These are phyloP conservation scores for Madurella fahalii DNA, from an alignment of 2,329 filamentous ascomycete genomes.

Conservation along the genomic window DNA sequence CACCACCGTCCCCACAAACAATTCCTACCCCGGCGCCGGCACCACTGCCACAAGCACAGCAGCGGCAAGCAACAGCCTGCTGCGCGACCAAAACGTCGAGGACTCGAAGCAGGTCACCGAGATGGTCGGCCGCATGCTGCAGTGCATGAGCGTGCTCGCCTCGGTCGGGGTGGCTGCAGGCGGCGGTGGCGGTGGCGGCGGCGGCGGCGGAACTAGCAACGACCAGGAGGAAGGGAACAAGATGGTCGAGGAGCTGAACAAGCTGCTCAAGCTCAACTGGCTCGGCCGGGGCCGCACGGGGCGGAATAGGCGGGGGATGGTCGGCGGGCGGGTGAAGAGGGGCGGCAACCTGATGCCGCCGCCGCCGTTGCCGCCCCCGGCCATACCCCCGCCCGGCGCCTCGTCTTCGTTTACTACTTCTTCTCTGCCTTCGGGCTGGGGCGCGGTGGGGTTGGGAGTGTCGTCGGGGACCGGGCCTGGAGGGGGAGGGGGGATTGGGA, in stretches of 20 bases:
- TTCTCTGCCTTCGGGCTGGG: background rate
- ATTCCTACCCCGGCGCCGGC: slow-evolving; percentile 26
- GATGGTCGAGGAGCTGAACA: slow-evolving; percentile 78
- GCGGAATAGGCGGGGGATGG: slow-evolving; percentile 82
- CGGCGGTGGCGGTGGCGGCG: slow-evolving; percentile 22
- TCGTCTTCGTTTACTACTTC: background rate
- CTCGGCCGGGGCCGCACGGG: slow-evolving; percentile 85
- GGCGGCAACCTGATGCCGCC: slow-evolving; percentile 27
- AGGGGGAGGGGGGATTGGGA: slow-evolving; percentile 1
- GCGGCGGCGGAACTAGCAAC: slow-evolving; percentile 28
- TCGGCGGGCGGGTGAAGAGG: slow-evolving; percentile 60
- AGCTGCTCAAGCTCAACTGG: slow-evolving; percentile 95
- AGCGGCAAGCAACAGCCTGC: slow-evolving; percentile 27
- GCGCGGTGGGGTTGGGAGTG: background rate
- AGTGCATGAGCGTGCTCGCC: slow-evolving; percentile 89
- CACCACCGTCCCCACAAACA: slow-evolving; percentile 6
- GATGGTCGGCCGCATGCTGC: slow-evolving; percentile 90
- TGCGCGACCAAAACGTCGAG: slow-evolving; percentile 58
- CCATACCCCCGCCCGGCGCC: too few relatives aligned
- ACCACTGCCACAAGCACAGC: slow-evolving; percentile 10
- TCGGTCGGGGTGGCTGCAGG: slow-evolving; percentile 47
- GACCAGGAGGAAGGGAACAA: slow-evolving; percentile 68
- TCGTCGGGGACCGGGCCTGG: background rate
- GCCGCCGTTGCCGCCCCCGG: background rate
- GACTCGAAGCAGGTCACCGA: slow-evolving; percentile 81